Percentiles rank a stretch among this genome's conserved stretches.
These are phyloP conservation scores for Mycena sp. DNA, from an alignment of 1,284 basidiomycete species.

Conservation along the genomic window DNA sequence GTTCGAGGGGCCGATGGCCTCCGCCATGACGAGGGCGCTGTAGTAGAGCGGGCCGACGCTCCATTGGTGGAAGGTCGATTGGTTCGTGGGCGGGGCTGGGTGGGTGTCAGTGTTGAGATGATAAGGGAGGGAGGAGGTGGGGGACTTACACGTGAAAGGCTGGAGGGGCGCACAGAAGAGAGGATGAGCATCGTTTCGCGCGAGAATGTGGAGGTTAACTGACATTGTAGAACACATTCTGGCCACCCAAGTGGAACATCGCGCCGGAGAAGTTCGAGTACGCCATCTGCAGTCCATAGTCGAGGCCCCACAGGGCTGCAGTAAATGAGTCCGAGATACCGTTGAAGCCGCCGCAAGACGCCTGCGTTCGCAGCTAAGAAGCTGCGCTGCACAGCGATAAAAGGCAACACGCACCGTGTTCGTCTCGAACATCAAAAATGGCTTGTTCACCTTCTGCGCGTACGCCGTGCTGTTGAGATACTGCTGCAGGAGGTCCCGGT, in stretches of 20 bases:
- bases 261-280: slow-evolving; percentile 64
- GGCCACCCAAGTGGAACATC: slow-evolving; percentile 63
- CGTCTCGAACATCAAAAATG: slow-evolving; percentile 58
- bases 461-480: slow-evolving; percentile 58
- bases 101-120: too few relatives aligned
- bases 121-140: not conserved
- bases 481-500: slow-evolving; percentile 50
- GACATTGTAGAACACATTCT: slow-evolving; percentile 67
- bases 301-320: slow-evolving; percentile 76
- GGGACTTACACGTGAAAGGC: slow-evolving; percentile 18
- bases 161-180: not conserved
- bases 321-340: slow-evolving; percentile 80
- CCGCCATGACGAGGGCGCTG: slow-evolving; percentile 71
- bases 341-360: slow-evolving; percentile 76
- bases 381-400: not conserved
- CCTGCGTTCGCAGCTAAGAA: slow-evolving; percentile 37
- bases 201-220: not conserved
- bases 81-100: slow-evolving; percentile 61
- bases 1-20: slow-evolving; percentile 64
- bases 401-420: slow-evolving; percentile 50
- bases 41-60: slow-evolving; percentile 77
- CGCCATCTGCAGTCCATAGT: slow-evolving; percentile 72
- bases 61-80: slow-evolving; percentile 67
- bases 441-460: slow-evolving; percentile 56
- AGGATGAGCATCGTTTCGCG: too few relatives aligned